Conservation (phyloP, 495 filamentous ascomycete genomes). For the Xanthoparmelia taractica region DNA sequence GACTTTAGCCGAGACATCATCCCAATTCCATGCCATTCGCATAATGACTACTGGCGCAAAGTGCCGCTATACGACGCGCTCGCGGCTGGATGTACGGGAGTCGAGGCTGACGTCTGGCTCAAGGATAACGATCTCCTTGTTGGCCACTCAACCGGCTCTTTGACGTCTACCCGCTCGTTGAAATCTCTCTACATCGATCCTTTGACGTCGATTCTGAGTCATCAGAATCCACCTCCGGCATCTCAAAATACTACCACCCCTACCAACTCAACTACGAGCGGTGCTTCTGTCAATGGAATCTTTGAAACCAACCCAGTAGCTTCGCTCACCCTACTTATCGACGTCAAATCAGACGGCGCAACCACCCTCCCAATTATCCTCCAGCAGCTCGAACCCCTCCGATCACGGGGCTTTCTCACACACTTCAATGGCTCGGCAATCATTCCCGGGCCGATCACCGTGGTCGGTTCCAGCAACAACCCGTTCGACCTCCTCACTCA, state of each 20-base stretch:
- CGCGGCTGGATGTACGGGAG: slow-evolving; percentile 48
- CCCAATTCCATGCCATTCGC: slow-evolving; percentile 56
- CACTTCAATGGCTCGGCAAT: slow-evolving; percentile 44
- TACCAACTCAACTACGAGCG: slow-evolving; percentile 35
- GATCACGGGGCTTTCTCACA: slow-evolving; percentile 50
- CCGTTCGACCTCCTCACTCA: slow-evolving; percentile 41
- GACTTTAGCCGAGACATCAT: slow-evolving; percentile 52
- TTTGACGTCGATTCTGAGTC: slow-evolving; percentile 48
- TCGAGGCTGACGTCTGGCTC: slow-evolving; percentile 72
- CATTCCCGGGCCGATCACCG: slow-evolving; percentile 51
- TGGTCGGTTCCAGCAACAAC: slow-evolving; percentile 60
- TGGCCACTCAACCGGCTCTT: slow-evolving; percentile 46
- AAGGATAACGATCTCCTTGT: slow-evolving; percentile 42
- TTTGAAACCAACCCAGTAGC: slow-evolving; percentile 41
- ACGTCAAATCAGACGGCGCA: slow-evolving; percentile 38
- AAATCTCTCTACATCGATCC: slow-evolving; percentile 57
- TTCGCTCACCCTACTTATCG: slow-evolving; percentile 32
- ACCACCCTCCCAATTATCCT: slow-evolving; percentile 42
- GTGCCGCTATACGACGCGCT: slow-evolving; percentile 52
- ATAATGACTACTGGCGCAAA: slow-evolving; percentile 60
- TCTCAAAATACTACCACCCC: not conserved
- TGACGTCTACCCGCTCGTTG: slow-evolving; percentile 51
- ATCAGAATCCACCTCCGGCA: slow-evolving; percentile 38
- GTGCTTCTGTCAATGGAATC: slow-evolving; percentile 42
- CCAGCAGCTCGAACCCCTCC: slow-evolving; percentile 48